These are phyloP conservation scores for Pouteria campechiana DNA, from an alignment of 179 eudicot species.

Conservation along the genomic window DNA sequence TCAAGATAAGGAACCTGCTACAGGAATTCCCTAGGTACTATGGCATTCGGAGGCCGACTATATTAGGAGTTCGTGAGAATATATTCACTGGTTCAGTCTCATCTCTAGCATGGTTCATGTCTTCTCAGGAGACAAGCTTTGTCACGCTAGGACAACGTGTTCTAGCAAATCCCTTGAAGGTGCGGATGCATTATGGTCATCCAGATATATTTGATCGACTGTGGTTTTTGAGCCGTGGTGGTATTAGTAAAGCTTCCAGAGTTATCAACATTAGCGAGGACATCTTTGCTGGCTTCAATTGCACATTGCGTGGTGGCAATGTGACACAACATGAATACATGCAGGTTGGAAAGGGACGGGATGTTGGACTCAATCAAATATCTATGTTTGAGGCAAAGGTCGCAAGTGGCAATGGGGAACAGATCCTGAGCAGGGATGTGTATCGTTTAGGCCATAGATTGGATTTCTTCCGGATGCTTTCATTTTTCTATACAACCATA, in stretches of 20 bases:
- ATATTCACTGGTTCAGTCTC: slow-evolving; percentile 95
- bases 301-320: slow-evolving; percentile 87
- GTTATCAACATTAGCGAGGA: slow-evolving; percentile 94
- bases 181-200: slow-evolving; percentile 97
- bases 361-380: slow-evolving; percentile 90
- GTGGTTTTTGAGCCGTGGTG: slow-evolving; percentile 88
- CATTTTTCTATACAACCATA: slow-evolving; percentile 76
- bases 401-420: slow-evolving; percentile 96
- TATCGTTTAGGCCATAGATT: slow-evolving; percentile 89
- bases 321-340: slow-evolving; percentile 95
- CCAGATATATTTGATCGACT: slow-evolving; percentile 93
- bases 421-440: slow-evolving; percentile 82
- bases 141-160: slow-evolving; percentile 95
- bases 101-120: slow-evolving; percentile 98
- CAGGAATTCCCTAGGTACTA: slow-evolving; percentile 59
- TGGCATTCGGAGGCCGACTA: slow-evolving; percentile 80
- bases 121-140: slow-evolving; percentile 89
- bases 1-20: slow-evolving; percentile 83
- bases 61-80: slow-evolving; percentile 85
- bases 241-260: slow-evolving; percentile 89
- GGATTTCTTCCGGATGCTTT: slow-evolving; percentile 95
- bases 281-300: slow-evolving; percentile 91
- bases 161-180: slow-evolving; percentile 89
- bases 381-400: slow-evolving; percentile 98
- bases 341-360: slow-evolving; percentile 97